phyloP scores from a whole-genome alignment of 805 yeast genomes.

The Barnettozyma wickerhamii region DNA sequence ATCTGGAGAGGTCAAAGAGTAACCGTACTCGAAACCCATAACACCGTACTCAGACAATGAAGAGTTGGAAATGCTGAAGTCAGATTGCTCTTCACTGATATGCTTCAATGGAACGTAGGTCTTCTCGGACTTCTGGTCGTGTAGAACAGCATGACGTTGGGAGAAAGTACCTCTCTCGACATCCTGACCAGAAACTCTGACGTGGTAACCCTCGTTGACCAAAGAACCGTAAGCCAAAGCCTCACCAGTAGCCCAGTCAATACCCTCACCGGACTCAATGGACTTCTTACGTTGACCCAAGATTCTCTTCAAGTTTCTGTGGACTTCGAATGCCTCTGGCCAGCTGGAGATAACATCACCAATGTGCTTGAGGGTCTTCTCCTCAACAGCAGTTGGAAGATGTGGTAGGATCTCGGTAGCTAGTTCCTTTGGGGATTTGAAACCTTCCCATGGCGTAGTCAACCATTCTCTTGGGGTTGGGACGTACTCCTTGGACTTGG shows the following conservation, averaged over 20 bases:
- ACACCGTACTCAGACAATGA: slow-evolving; percentile 98
- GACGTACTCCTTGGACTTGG: slow-evolving; percentile 81
- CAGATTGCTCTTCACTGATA: slow-evolving; percentile 76
- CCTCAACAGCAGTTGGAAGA: slow-evolving; percentile 88
- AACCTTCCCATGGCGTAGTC: slow-evolving; percentile 98
- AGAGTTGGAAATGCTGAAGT: slow-evolving; percentile 86
- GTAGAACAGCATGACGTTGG: slow-evolving; percentile 97
- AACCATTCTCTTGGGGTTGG: slow-evolving; percentile 97
- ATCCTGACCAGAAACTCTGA: slow-evolving; percentile 98
- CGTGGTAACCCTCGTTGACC: slow-evolving; percentile 89
- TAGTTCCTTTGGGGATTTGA: slow-evolving; percentile 95
- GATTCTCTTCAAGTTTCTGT: slow-evolving; percentile 94
- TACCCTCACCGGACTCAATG: slow-evolving; percentile 85
- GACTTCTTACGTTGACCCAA: slow-evolving; percentile 83
- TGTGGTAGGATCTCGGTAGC: slow-evolving; percentile 96
- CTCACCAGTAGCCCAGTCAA: slow-evolving; percentile 99
- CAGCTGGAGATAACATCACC: slow-evolving; percentile 77
- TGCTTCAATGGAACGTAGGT: slow-evolving; percentile 84
- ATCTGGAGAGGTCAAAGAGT: slow-evolving; percentile 95
- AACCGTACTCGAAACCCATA: slow-evolving; percentile 99
- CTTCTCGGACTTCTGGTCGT: slow-evolving; percentile 85
- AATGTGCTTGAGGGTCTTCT: slow-evolving; percentile 62
- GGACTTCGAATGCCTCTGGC: slow-evolving; percentile 86
- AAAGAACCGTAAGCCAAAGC: slow-evolving; percentile 96
- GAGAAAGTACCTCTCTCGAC: slow-evolving; percentile 99